These are phyloP conservation scores for Ogataea pini DNA, from an alignment of 805 yeast genomes.

Conservation along the genomic window DNA sequence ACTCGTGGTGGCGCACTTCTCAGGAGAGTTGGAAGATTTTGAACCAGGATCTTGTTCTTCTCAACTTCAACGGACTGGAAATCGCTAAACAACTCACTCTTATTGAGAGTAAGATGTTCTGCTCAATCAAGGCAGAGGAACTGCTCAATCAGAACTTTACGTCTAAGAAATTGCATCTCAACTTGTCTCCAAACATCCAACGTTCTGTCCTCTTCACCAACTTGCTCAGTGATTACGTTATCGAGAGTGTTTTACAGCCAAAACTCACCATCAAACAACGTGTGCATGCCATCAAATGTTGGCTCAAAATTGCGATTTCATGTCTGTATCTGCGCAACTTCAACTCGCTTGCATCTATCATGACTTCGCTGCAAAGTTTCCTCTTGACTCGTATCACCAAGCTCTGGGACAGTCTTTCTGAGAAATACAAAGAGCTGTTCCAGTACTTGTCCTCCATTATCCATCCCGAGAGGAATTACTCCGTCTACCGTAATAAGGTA, in stretches of 20 bases:
- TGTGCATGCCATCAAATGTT: constrained; percentile 55
- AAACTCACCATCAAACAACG: constrained; percentile 49
- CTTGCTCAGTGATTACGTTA: constrained; percentile 66
- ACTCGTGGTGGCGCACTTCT: constrained; percentile 51
- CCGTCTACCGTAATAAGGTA: constrained; percentile 64
- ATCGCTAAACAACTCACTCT: constrained; percentile 75
- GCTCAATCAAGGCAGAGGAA: constrained; percentile 65
- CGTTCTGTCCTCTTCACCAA: constrained; percentile 68
- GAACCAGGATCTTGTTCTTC: constrained; percentile 51
- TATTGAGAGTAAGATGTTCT: constrained; percentile 66
- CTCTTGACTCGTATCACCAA: constrained; percentile 61
- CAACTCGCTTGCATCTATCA: constrained; percentile 76
- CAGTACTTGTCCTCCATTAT: constrained; percentile 65
- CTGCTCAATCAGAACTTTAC: constrained; percentile 64
- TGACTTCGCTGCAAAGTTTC: constrained; percentile 75
- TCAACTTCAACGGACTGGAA: constrained; percentile 68
- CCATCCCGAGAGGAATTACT: constrained; percentile 75
- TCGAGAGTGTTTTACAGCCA: constrained; percentile 66
- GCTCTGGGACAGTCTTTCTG: constrained; percentile 59
- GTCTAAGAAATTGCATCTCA: constrained; percentile 56
- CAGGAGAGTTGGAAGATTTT: constrained; percentile 60
- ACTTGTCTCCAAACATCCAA: constrained; percentile 63
- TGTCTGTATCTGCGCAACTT: constrained; percentile 73
- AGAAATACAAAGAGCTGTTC: constrained; percentile 61
- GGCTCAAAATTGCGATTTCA: constrained; percentile 75